phyloP scores from a whole-genome alignment of 2,329 filamentous ascomycete species.

The Bertia moriformis region DNA sequence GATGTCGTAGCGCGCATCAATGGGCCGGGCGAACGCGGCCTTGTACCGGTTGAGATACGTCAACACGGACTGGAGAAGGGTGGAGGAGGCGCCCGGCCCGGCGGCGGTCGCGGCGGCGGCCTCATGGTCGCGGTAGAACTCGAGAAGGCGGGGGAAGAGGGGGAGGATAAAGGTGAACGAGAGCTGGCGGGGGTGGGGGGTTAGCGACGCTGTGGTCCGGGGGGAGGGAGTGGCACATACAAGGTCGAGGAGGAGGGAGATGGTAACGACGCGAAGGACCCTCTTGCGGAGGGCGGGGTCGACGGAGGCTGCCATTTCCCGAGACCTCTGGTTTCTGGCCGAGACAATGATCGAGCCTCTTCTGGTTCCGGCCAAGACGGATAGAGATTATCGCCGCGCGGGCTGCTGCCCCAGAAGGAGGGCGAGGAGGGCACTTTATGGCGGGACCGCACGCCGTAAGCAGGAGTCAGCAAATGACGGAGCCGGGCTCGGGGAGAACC shows the following conservation, averaged over 20 bases:
- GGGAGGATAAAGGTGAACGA: conserved; percentile 98
- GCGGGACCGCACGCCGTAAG: background rate
- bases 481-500: too few relatives aligned
- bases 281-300: conserved; percentile 52
- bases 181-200: conserved; percentile 39
- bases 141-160: conserved; percentile 83
- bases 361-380: too few relatives aligned
- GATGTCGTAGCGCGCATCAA: conserved; percentile 93
- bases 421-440: background rate
- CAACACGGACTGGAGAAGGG: conserved; percentile 67
- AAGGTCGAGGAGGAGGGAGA: conserved; percentile 78
- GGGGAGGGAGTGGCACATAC: conserved; percentile 31
- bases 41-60: conserved; percentile 86
- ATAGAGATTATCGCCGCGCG: too few relatives aligned
- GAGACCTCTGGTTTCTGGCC: too few relatives aligned
- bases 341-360: background rate
- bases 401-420: too few relatives aligned
- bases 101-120: conserved; percentile 29
- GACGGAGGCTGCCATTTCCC: conserved; percentile 19
- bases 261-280: conserved; percentile 75
- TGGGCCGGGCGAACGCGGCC: conserved; percentile 76
- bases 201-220: conserved; percentile 3
- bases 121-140: conserved; percentile 87
- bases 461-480: background rate
- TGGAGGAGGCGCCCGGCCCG: conserved; percentile 30